These are phyloP conservation scores for Gracilaria domingensis DNA, from an alignment of 23 red algal species.

Conservation along the genomic window DNA sequence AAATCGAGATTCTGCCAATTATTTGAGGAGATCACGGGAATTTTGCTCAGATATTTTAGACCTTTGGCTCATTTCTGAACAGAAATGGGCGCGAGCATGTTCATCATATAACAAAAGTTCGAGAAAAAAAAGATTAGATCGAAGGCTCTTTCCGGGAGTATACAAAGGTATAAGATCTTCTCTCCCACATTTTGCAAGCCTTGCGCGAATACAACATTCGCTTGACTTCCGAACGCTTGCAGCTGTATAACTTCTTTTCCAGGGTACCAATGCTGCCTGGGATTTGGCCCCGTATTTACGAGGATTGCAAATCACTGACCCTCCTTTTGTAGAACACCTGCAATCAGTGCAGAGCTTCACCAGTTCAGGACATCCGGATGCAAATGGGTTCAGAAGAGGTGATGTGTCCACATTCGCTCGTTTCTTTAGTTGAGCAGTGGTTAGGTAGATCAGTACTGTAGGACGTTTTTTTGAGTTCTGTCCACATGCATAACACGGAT, in stretches of 20 bases:
- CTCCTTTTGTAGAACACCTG: background rate
- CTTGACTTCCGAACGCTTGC: no score
- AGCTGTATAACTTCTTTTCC: background rate
- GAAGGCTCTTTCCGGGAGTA: background rate
- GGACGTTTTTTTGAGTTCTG: background rate
- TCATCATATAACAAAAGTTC: background rate
- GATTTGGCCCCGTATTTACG: background rate
- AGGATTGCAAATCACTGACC: background rate
- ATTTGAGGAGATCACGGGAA: background rate
- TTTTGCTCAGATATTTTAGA: background rate
- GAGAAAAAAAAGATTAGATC: background rate
- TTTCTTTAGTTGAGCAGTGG: background rate
- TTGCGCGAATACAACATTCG: background rate
- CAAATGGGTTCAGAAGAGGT: background rate
- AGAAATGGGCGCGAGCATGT: background rate
- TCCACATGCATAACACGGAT: background rate
- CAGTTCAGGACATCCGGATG: no score
- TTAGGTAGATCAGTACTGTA: background rate
- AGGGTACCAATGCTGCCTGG: background rate
- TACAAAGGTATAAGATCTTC: background rate
- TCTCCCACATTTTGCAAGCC: background rate
- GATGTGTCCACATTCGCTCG: background rate
- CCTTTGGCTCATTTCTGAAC: background rate
- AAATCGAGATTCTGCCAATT: background rate
- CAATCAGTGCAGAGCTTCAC: background rate